These are phyloP conservation scores for Scheffersomyces cryptocercus DNA, from an alignment of 1,139 yeast species.

Conservation along the genomic window DNA sequence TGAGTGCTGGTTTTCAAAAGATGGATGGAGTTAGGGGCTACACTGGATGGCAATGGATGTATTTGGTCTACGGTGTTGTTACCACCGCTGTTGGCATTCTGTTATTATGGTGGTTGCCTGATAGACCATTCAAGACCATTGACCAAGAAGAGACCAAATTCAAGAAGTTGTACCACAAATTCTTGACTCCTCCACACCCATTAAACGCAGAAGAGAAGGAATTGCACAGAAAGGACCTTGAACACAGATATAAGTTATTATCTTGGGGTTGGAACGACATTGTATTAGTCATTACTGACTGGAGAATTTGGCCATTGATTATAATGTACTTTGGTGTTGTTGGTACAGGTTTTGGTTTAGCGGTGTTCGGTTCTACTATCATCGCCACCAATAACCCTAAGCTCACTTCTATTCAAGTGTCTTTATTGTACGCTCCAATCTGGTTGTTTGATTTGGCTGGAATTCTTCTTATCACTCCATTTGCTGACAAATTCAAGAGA, in stretches of 20 bases:
- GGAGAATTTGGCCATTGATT: conserved; percentile 75
- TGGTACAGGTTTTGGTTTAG: conserved; percentile 83
- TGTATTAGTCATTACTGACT: conserved; percentile 55
- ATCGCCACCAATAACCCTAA: conserved; percentile 64
- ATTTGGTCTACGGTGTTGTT: conserved; percentile 70
- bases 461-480: conserved; percentile 72
- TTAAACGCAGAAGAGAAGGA: conserved; percentile 52
- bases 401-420: conserved; percentile 66
- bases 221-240: conserved; percentile 68
- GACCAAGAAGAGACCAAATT: conserved; percentile 12
- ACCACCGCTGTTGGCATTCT: conserved; percentile 68
- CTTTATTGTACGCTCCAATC: conserved; percentile 82
- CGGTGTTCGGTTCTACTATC: conserved; percentile 85
- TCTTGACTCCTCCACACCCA: conserved; percentile 49
- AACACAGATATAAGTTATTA: conserved; percentile 41
- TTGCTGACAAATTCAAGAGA: conserved; percentile 67
- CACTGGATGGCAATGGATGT: conserved; percentile 90
- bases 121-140: conserved; percentile 45
- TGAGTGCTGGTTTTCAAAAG: conserved; percentile 83
- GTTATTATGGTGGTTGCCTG: conserved; percentile 85
- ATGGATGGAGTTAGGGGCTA: conserved; percentile 72
- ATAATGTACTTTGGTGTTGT: conserved; percentile 93
- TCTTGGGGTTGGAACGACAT: conserved; percentile 68
- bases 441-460: conserved; percentile 88
- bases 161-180: conserved; percentile 19